Evolutionary conservation across 23 red algal species (phyloP), one percentile per base, ranked within the genome.

Genomic region (Gracilaria vermiculophylla): DNA sequence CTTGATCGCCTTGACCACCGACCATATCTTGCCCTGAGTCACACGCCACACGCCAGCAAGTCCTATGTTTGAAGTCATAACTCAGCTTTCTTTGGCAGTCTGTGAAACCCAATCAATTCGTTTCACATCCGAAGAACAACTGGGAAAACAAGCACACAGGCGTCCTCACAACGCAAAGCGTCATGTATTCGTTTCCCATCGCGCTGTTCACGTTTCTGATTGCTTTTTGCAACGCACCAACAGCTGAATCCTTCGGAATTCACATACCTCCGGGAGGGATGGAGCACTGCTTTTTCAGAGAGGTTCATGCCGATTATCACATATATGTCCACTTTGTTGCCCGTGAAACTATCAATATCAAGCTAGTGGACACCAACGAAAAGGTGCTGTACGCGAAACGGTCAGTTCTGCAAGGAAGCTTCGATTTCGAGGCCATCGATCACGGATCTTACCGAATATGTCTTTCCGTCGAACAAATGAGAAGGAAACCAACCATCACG

Each of bases 391-490:
- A 85, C 25, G 35, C 19, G 17, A 65, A 85, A 54, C 42, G 43
- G 4, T 85, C 81, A 48, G 61, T 69, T 47, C 15, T 69, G 2
- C 62, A 73, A 42, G 81, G 81, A 35, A 66, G 64, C 27, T 71
- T 69, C 60, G 49, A 62, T 56, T 85, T 85, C 50, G 23, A 53
- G 27, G 81, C 62, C 19, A 43, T 50, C 0, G 64, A 85, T 20
- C 62, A 85, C 50, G 81, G 81, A 24, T 53, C 81, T 40, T 85
- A 85, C 44, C 56, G 64, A 48, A 69, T 85, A 39, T 85, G 81
- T 24, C 61, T 85, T 45, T 85, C 81, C 16, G 64, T 66, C 3
- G 81, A 85, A 62, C 48, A 43, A 14, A 70, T 71, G 61, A 62
- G 81, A 51, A 45, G 81, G 16, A 54, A 62, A 48, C 81, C 81